A percentile compares a stretch with the other conserved stretches of the same genome.
Evolutionary conservation across 2,329 filamentous ascomycete genomes (phyloP).

Genomic region (Paecilomyces dactylethromorphus): DNA sequence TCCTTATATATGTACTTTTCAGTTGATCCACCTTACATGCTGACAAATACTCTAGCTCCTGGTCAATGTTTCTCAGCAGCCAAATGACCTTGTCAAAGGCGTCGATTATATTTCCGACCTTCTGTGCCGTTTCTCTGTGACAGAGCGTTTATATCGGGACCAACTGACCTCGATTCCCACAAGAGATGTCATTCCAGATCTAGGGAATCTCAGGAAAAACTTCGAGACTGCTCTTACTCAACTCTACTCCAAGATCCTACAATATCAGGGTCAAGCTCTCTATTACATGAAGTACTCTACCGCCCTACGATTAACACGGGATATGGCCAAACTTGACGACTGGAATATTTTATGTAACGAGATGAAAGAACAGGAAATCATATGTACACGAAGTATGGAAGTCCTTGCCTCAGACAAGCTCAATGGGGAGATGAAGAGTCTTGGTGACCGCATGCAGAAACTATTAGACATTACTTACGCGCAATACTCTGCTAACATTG

Average conservation of each 20-base stretch:
- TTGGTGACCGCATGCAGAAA: neutral
- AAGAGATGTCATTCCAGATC: neutral
- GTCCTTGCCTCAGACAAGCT: neutral
- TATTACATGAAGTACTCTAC: slow-evolving; percentile 3
- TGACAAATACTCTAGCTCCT: slow-evolving; percentile 1
- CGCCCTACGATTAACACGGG: neutral
- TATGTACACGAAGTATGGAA: neutral
- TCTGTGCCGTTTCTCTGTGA: slow-evolving; percentile 4
- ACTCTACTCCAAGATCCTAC: slow-evolving; percentile 6
- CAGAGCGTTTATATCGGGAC: slow-evolving; percentile 3
- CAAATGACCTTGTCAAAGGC: slow-evolving; percentile 5
- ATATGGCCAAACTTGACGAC: slow-evolving; percentile 3
- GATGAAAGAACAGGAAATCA: neutral
- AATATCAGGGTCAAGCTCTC: slow-evolving; percentile 8
- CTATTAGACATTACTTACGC: neutral
- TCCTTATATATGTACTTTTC: neutral
- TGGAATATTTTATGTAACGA: slow-evolving; percentile 1
- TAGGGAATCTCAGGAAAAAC: neutral
- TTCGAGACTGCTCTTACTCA: slow-evolving; percentile 2
- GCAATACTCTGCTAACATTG: neutral
- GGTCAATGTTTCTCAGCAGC: slow-evolving; percentile 5
- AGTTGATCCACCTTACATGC: neutral
- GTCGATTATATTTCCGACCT: slow-evolving; percentile 3
- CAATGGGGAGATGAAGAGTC: neutral
- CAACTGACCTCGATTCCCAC: neutral